A percentile compares a stretch with the other conserved stretches of the same genome.
These are phyloP conservation scores for Tilletia walkeri DNA, from an alignment of 1,284 basidiomycete genomes.

Conservation along the genomic window DNA sequence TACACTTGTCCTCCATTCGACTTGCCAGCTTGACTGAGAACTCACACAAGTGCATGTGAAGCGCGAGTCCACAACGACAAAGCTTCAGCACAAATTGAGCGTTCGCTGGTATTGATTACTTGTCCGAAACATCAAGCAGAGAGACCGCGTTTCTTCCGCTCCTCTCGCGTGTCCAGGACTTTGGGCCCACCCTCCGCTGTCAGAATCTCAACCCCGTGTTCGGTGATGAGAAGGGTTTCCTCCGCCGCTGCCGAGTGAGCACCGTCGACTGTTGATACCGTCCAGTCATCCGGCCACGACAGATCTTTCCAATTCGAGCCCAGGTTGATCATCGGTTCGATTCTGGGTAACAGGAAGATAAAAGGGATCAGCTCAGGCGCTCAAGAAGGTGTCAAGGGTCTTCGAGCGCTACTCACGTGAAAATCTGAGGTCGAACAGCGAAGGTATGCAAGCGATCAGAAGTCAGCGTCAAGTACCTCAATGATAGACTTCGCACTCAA, in stretches of 20 bases:
- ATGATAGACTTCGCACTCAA: neutral
- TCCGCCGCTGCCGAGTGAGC: constrained; percentile 49
- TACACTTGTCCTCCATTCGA: no score
- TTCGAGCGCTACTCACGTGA: constrained; percentile 7
- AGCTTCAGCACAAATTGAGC: neutral
- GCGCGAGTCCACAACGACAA: neutral
- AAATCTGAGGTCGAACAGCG: neutral
- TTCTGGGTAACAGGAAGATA: constrained; percentile 30
- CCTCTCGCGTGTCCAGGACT: constrained; percentile 47
- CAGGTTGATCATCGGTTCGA: constrained; percentile 55
- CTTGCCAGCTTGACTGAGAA: neutral
- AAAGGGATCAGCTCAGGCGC: neutral
- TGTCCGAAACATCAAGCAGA: neutral
- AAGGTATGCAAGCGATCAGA: neutral
- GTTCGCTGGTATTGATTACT: neutral
- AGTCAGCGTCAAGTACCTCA: neutral
- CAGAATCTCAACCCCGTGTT: constrained; percentile 52
- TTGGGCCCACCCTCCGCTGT: constrained; percentile 49
- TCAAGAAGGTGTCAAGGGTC: constrained; percentile 17
- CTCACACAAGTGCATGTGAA: neutral
- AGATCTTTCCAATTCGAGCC: constrained; percentile 45
- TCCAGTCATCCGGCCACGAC: constrained; percentile 55
- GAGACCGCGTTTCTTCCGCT: constrained; percentile 10
- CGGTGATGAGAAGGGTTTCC: constrained; percentile 53
- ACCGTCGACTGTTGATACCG: constrained; percentile 49